phyloP scores from a whole-genome alignment of 2,329 filamentous ascomycete genomes.

The Monosporascus sp. region DNA sequence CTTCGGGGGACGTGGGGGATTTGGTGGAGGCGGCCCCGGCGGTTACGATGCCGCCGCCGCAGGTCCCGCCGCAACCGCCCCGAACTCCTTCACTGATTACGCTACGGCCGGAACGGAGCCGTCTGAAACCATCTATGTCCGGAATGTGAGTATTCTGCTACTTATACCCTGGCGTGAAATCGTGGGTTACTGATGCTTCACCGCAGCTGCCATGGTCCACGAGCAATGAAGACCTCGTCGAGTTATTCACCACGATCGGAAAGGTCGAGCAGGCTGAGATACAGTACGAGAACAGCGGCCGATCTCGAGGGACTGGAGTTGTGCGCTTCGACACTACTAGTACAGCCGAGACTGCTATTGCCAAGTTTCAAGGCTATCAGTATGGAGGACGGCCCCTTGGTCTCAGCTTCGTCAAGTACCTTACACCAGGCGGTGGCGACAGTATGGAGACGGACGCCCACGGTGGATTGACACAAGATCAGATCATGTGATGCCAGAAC shows the following conservation, averaged over 20 bases:
- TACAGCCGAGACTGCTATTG: constrained; percentile 87
- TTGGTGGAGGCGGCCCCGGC: constrained; percentile 34
- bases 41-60: constrained; percentile 38
- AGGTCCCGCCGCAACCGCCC: constrained; percentile 46
- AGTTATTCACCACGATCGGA: constrained; percentile 95
- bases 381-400: constrained; percentile 93
- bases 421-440: constrained; percentile 61
- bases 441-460: constrained; percentile 79
- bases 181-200: constrained; percentile 13
- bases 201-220: constrained; percentile 92
- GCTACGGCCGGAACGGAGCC: constrained; percentile 82
- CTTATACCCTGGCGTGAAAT: constrained; percentile 4
- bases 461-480: constrained; percentile 83
- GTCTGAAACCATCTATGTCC: constrained; percentile 83
- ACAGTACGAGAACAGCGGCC: constrained; percentile 94
- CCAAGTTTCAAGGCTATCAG: constrained; percentile 96
- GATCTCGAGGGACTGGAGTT: constrained; percentile 92
- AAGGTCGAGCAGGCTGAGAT: constrained; percentile 99
- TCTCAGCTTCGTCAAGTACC: constrained; percentile 89
- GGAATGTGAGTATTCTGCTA: constrained; percentile 68
- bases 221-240: constrained; percentile 93
- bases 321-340: constrained; percentile 81
- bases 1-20: constrained; percentile 33
- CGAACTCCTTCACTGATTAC: constrained; percentile 92
- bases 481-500: constrained; percentile 70